Evolutionary conservation across 805 yeast genomes (phyloP), one percentile per base, ranked within the genome.

Genomic region (Lachancea waltii): DNA sequence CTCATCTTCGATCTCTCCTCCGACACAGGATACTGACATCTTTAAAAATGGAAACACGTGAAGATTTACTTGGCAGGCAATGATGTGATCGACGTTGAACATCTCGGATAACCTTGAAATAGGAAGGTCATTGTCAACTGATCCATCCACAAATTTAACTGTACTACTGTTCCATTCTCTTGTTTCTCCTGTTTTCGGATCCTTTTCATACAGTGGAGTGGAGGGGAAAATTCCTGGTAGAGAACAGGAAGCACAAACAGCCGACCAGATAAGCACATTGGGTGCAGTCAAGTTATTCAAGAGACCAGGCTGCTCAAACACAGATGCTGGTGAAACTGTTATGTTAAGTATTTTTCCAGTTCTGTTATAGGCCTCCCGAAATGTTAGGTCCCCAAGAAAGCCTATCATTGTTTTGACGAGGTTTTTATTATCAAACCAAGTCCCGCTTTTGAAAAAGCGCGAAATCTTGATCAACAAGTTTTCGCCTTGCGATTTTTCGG

Each of bases 61-160:
- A 0, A 97, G 95, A 54, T 92, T 92, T 1, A 92, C 98, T 58
- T 92, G 99, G 32, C 95, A 90, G 0, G 97, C 98, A 49, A 92
- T 87, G 45, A 92, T 89, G 59, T 92, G 96, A 57, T 92, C 95
- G 21, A 92, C 96, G 54, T 92, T 90, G 60, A 92, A 92, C 95
- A 92, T 87, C 56, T 92, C 98, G 15, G 94, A 81, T 16, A 92
- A 67, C 48, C 97, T 72, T 2, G 94, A 72, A 19, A 87, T 81
- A 3, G 99, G 99, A 36, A 92, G 64, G 59, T 92, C 99, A 46
- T 85, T 85, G 54, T 90, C 94, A 6, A 92, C 95, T 0, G 96
- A 86, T 0, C 99, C 99, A 60, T 92, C 99, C 21, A 92, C 89
- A 61, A 83, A 92, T 50, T 83, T 81, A 25, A 81, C 75, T 0